Evolutionary conservation across 306 rosid species (phyloP), one percentile per base, ranked within the genome.

Genomic region (Citrullus colocynthis): DNA sequence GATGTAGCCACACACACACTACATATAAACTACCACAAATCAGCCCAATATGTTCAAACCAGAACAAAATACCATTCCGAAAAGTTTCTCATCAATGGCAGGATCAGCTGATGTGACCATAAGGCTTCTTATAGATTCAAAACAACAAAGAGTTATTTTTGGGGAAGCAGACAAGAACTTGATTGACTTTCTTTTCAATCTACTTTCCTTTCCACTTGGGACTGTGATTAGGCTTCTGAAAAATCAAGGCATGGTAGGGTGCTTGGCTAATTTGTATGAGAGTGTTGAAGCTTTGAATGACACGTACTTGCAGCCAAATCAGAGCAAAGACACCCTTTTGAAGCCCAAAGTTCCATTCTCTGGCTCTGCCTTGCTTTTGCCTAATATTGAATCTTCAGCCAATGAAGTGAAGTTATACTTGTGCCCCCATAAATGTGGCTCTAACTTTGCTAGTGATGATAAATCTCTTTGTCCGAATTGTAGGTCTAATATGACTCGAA

Each of bases 271-370:
- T 59, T 70, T 89, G 6, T 89, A 89, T 8, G 12, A 74, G 0
- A 89, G 91, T 56, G 76, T 89, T 0, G 87, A 87, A 69, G 78
- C 63, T 5, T 75, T 90, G 0, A 59, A 18, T 21, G 69, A 84
- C 1, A 64, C 75, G 2, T 91, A 85, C 76, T 62, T 90, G 37
- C 79, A 74, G 7, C 76, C 86, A 18, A 15, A 78, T 36, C 55
- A 13, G 3, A 17, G 15, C 12, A 89, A 71, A 12, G 85, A 88
- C 14, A 13, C 44, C 0, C 41, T 85, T 1, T 73, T 89, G 30
- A 80, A 82, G 2, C 91, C 88, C 6, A 74, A 0, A 4, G 16
- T 69, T 2, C 0, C 36, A 17, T 14, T 55, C 4, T 6, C 54
- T 0, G 9, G 6, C 2, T 34, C 17, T 28, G 51, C 73, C 7